Percentiles rank a stretch among this genome's conserved stretches.
Conservation (phyloP, 805 yeast genomes). For the Zygosaccharomyces lentus region DNA sequence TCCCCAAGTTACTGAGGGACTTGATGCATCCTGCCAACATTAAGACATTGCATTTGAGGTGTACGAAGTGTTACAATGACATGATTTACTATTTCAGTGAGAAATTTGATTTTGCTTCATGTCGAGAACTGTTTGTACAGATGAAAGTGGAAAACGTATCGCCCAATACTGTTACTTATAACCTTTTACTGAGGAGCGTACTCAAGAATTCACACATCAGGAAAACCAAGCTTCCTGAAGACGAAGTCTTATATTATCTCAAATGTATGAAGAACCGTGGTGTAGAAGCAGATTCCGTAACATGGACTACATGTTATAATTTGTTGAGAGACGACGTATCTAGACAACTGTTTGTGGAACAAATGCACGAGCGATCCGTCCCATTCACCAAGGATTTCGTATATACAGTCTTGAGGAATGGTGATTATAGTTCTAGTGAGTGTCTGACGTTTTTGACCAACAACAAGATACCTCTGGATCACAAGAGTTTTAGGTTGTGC, state of each 20-base stretch:
- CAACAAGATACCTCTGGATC: slow-evolving; percentile 27
- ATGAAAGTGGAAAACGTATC: slow-evolving; percentile 35
- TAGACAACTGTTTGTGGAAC: slow-evolving; percentile 32
- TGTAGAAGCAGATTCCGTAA: slow-evolving; percentile 35
- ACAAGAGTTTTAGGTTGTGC: slow-evolving; percentile 25
- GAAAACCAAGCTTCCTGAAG: slow-evolving; percentile 26
- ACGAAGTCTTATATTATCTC: slow-evolving; percentile 31
- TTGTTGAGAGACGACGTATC: slow-evolving; percentile 35
- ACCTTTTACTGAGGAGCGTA: slow-evolving; percentile 35
- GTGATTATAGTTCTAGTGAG: slow-evolving; percentile 17
- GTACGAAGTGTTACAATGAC: slow-evolving; percentile 36
- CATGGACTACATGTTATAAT: slow-evolving; percentile 38
- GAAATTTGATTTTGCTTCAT: slow-evolving; percentile 39
- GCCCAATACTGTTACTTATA: slow-evolving; percentile 40
- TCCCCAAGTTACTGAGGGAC: slow-evolving; percentile 37
- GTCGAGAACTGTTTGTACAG: slow-evolving; percentile 39
- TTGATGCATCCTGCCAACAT: slow-evolving; percentile 40
- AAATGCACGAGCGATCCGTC: slow-evolving; percentile 31
- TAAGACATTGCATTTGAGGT: slow-evolving; percentile 31
- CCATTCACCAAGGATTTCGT: slow-evolving; percentile 32
- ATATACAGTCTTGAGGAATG: slow-evolving; percentile 26
- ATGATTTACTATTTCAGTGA: slow-evolving; percentile 38
- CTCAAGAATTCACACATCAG: slow-evolving; percentile 29
- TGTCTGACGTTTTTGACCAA: slow-evolving; percentile 25
- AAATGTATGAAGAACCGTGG: slow-evolving; percentile 30